Base-by-base conservation (phyloP, 805 yeast genomes). In the Nakazawaea wyomingensis region DNA sequence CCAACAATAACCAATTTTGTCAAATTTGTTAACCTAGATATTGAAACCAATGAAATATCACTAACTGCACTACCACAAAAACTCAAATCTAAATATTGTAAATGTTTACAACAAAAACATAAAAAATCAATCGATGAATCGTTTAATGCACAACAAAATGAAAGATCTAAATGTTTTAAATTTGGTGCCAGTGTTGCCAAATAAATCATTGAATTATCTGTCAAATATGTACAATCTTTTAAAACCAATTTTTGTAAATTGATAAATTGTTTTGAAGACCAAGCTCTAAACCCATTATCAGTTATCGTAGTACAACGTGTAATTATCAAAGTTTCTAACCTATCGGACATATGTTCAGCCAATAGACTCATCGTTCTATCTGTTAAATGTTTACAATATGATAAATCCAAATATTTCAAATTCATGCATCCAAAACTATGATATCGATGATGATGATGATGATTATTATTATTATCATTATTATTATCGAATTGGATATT, bases 11-110 rank as follows among this genome's bases (percentile, higher is more conserved):
- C 62, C 41, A 85, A 62, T 18, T 62, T 55, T 41, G 72, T 71
- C 49, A 85, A 58, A 27, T 65, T 54, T 42, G 69, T 62, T 48
- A 83, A 61, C 49, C 78, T 75, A 2, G 85, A 76, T 8, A 85
- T 68, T 0, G 82, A 74, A 29, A 77, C 68, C 31, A 84, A 57
- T 1, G 88, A 78, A 14, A 80, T 71, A 52, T 85, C 91, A 53
- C 87, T 79, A 4, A 85, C 88, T 1, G 91, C 90, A 24, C 84
- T 73, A 4, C 91, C 91, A 60, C 91, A 85, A 54, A 82, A 85
- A 8, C 86, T 78, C 27, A 84, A 57, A 50, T 82, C 81, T 47
- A 85, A 61, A 17, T 61, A 58, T 34, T 66, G 57, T 46, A 85
- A 58, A 5, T 66, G 58, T 38, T 76, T 80, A 54, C 88, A 82